Percentiles rank a stretch among this genome's conserved stretches.
Conservation (phyloP, 306 rosid species). For the Cicer bijugum region DNA sequence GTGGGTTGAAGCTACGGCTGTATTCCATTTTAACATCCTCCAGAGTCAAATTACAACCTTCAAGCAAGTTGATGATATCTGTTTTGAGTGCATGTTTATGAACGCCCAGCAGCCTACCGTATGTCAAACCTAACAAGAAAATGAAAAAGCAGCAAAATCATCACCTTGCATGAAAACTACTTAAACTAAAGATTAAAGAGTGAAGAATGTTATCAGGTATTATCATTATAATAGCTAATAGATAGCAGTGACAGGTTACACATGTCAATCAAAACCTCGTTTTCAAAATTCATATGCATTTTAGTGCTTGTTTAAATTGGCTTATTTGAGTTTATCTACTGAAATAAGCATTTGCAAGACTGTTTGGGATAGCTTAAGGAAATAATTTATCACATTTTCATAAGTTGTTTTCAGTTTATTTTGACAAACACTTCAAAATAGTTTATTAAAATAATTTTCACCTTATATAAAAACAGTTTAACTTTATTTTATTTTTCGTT, state of each 20-base stretch:
- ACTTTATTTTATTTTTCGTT: too few species aligned
- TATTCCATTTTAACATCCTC: constrained; percentile 81
- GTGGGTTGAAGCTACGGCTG: constrained; percentile 47
- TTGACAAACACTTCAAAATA: too few species aligned
- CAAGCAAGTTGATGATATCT: constrained; percentile 67
- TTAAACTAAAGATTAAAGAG: constrained; percentile 29
- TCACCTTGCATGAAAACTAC: constrained; percentile 14
- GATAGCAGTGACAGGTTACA: not conserved
- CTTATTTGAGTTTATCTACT: too few species aligned
- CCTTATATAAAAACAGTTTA: too few species aligned
- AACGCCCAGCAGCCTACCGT: constrained; percentile 57
- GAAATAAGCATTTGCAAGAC: too few species aligned
- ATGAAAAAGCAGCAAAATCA: constrained; percentile 18
- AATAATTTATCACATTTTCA: too few species aligned
- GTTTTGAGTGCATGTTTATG: constrained; percentile 63
- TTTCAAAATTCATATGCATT: constrained; percentile 27
- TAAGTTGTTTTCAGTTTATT: too few species aligned
- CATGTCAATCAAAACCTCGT: constrained; percentile 13
- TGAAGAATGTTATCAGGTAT: constrained; percentile 3
- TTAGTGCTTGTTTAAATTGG: not conserved
- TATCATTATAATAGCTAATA: not conserved
- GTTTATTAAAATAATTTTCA: too few species aligned
- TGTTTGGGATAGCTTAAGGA: too few species aligned
- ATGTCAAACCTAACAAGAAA: constrained; percentile 54
- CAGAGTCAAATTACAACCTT: constrained; percentile 68